Conservation (phyloP, 345 rosid species). For the Syzygium aromaticum region DNA sequence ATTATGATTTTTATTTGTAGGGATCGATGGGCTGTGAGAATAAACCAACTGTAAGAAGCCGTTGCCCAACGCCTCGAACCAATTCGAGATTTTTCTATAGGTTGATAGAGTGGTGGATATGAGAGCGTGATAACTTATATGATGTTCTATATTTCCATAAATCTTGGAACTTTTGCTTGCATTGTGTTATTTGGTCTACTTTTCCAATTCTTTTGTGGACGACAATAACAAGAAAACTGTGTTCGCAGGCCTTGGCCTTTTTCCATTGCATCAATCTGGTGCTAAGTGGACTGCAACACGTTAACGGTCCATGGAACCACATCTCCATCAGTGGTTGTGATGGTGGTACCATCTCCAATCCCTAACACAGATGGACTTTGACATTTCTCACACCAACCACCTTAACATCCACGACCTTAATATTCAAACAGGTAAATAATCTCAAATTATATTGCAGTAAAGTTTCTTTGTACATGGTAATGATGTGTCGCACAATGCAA, state of each 20-base stretch:
- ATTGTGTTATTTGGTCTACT: no score
- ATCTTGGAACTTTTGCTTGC: not conserved
- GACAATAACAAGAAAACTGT: not conserved
- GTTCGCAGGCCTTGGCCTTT: constrained; percentile 10
- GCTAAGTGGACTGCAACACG: constrained; percentile 6
- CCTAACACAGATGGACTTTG: constrained; percentile 50
- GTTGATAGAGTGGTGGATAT: not conserved
- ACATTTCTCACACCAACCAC: constrained; percentile 2
- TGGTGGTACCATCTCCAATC: constrained; percentile 12
- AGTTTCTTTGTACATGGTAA: not conserved
- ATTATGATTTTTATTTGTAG: not conserved
- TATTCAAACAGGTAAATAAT: constrained; percentile 27
- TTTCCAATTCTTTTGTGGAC: not conserved
- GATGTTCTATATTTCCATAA: not conserved
- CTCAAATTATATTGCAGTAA: not conserved
- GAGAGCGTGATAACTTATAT: not conserved
- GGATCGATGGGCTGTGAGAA: not conserved
- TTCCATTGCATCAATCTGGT: constrained; percentile 7
- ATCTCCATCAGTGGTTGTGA: not conserved
- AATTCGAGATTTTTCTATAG: not conserved
- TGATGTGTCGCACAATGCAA: not conserved
- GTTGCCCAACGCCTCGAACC: not conserved
- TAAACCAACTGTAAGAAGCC: not conserved
- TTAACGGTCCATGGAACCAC: constrained; percentile 21
- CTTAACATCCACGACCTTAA: constrained; percentile 7